Evolutionary conservation across 345 rosid species (phyloP).

Genomic region (Eucalyptus rudis): DNA sequence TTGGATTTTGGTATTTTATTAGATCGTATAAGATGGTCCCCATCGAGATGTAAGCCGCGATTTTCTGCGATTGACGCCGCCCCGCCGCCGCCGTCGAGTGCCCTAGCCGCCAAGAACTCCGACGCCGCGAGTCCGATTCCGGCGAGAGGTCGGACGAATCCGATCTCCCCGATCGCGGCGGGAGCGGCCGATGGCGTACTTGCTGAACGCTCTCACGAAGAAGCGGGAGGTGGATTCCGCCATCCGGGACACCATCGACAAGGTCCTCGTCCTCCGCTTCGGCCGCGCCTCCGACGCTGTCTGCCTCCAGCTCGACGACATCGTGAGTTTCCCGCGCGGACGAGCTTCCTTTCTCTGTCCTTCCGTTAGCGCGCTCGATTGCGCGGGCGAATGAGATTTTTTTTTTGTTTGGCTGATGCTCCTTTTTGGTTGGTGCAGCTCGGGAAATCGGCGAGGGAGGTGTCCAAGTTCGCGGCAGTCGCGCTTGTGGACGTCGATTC

Average conservation of each 20-base stretch:
- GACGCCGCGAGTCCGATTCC: neutral
- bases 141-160: neutral
- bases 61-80: neutral
- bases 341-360: neutral
- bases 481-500: slow-evolving; percentile 69
- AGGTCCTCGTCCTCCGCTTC: slow-evolving; percentile 83
- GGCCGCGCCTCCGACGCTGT: slow-evolving; percentile 52
- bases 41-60: neutral
- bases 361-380: neutral
- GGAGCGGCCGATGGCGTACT: slow-evolving; percentile 27
- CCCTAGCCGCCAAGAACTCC: neutral
- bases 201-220: slow-evolving; percentile 34
- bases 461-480: slow-evolving; percentile 53
- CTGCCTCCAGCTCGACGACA: slow-evolving; percentile 69
- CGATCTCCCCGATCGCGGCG: neutral
- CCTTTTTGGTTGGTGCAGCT: slow-evolving; percentile 17
- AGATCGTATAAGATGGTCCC: neutral
- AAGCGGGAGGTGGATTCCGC: slow-evolving; percentile 67
- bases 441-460: slow-evolving; percentile 57
- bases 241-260: slow-evolving; percentile 72
- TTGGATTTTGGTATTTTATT: neutral
- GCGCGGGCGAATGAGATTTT: neutral
- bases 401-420: neutral
- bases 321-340: slow-evolving; percentile 4
- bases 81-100: neutral